Evolutionary conservation across 2,329 filamentous ascomycete genomes (phyloP), one percentile per base, ranked within the genome.

Genomic region (Coniella lustricola): DNA sequence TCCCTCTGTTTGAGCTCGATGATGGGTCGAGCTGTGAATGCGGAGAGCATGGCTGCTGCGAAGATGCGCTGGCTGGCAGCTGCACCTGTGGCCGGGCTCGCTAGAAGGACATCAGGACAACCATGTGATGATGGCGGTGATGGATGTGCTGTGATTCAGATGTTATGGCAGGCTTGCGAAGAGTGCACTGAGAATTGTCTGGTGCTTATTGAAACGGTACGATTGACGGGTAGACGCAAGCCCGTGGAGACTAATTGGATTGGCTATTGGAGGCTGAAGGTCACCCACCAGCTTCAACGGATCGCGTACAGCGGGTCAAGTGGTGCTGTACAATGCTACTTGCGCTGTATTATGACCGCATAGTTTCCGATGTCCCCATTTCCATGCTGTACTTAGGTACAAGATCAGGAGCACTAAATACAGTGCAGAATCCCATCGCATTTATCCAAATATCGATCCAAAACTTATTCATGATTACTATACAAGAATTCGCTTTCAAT

Each of bases 1-100:
- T 97, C 91, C 68, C 88, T 85, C 68, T 84, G 83, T 72, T 87
- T 90, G 62, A 98, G 85, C 86, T 98, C 93, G 76, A 97, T 87
- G 66, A 98, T 91, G 56, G 90, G 87, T 63, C 88, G 87, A 73
- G 93, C 90, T 59, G 87, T 95, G 72, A 98, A 98, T 64, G 93
- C 93, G 70, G 91, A 94, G 70, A 98, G 85, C 93, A 96, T 96
- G 68, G 74, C 75, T 67, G 62, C 57, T 39, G 44, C 18, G 34
- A 39, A 46, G 36, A 34, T 38, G 41, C 43, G 50, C 38, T 52
- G 50, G 35, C 50, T 49, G 47, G 50, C 50, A 52, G 50, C 50
- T 40, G 50, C 47, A 42, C n/a, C 44, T 33, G 39, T 17, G 16
- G 25, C 20, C 31, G n/a, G 35, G 35, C 16, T 16, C 31, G 47